Evolutionary conservation across 805 yeast genomes (phyloP), one percentile per base, ranked within the genome.

Genomic region (Cyberlindnera suaveolens): DNA sequence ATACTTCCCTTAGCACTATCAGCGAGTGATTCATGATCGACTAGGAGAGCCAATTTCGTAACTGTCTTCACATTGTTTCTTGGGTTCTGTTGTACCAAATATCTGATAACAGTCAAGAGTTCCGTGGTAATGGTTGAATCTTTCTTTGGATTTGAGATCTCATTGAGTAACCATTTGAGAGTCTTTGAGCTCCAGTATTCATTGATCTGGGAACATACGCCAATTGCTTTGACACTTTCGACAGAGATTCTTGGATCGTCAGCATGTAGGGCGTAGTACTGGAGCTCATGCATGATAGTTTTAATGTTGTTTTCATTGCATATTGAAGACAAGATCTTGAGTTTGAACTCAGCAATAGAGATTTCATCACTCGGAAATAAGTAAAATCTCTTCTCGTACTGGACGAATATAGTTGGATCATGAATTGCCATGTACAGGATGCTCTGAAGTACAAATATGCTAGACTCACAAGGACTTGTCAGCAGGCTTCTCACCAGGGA

Each of bases 1-100:
- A 90, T 80, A 38, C 91, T 84, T 1, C 95, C 88, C 50, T 80
- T 77, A 0, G 98, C 95, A 15, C 65, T 62, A 34, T 67, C 65
- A 3, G 61, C 57, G 18, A 70, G 45, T 8, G 55, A 42, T 9
- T 43, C 40, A 8, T 47, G 49, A 5, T 49, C 49, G 8, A 71
- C 45, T 2, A 70, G 49, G 13, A 52, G 51, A 1, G 75, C 66
- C 15, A 87, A 64, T 41, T 74, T 72, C 27, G 77, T 69, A 13
- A 84, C 72, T 2, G 82, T 75, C 29, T 71, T 70, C 29, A 77
- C 61, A 46, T 85, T 76, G 17, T 66, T 70, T 27, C 64, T 58
- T 6, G 83, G 76, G 45, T 78, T 68, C 48, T 72, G 74, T 58
- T 86, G 95, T 31, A 89, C 77, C 48, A 89, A 63, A 49, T 74